Percentiles rank a stretch among this genome's conserved stretches.
Conservation (phyloP, 1,284 basidiomycete genomes). For the Ganoderma lucidum region DNA sequence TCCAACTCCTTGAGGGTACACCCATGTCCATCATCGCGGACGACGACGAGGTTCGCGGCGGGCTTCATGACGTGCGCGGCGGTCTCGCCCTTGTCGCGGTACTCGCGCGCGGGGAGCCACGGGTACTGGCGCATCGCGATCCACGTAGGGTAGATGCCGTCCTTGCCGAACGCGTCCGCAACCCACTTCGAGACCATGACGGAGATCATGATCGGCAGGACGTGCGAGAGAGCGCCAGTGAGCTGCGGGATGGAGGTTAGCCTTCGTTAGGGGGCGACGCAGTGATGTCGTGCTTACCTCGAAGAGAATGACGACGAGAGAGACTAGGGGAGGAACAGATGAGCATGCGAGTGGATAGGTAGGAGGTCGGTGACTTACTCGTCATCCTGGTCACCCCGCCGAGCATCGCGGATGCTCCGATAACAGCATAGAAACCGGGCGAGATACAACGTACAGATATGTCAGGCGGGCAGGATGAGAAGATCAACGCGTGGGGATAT, state of each 20-base stretch:
- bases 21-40: slow-evolving; percentile 48
- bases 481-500: slow-evolving; percentile 71
- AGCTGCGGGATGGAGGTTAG: slow-evolving; percentile 44
- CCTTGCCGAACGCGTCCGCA: slow-evolving; percentile 73
- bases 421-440: slow-evolving; percentile 85
- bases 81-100: slow-evolving; percentile 69
- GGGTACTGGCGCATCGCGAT: slow-evolving; percentile 77
- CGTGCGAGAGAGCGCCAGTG: slow-evolving; percentile 77
- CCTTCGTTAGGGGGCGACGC: not conserved
- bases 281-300: slow-evolving; percentile 52
- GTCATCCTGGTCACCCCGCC: slow-evolving; percentile 87
- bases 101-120: slow-evolving; percentile 77
- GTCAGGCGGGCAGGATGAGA: slow-evolving; percentile 75
- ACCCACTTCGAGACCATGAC: slow-evolving; percentile 83
- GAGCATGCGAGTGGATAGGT: not conserved
- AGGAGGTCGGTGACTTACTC: slow-evolving; percentile 50
- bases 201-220: slow-evolving; percentile 81
- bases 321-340: slow-evolving; percentile 51
- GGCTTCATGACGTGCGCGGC: slow-evolving; percentile 72
- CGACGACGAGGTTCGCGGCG: slow-evolving; percentile 55
- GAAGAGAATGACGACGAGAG: slow-evolving; percentile 77
- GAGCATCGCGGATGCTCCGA: slow-evolving; percentile 83
- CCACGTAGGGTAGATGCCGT: slow-evolving; percentile 81
- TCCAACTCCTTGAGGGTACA: slow-evolving; percentile 59
- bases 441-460: slow-evolving; percentile 74